Percentiles rank a stretch among this genome's conserved stretches.
phyloP scores from a whole-genome alignment of 192 early-diverging fungal genomes.

The Backusella parvicylindrica region DNA sequence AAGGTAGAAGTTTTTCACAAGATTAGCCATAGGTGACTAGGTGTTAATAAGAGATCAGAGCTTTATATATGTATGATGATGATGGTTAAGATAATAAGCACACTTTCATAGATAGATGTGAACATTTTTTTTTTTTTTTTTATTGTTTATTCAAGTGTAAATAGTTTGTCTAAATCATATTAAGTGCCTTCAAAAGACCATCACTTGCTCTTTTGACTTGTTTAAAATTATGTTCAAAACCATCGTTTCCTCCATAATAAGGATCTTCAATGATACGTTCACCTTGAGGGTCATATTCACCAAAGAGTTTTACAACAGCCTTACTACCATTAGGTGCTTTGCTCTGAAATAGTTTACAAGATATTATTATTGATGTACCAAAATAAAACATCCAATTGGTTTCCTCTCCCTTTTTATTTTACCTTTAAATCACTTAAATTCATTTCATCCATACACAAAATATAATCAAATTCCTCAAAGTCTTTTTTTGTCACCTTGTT shows the following conservation, averaged over 20 bases:
- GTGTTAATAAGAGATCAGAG: no score
- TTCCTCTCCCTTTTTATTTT: background rate
- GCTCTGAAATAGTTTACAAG: no score
- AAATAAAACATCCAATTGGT: no score
- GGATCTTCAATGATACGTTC: slow-evolving; percentile 73
- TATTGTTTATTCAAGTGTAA: no score
- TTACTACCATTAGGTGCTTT: slow-evolving; percentile 25
- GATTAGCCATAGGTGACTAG: no score
- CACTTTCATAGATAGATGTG: no score
- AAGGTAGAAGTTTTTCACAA: no score
- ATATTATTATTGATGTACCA: no score
- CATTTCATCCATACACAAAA: slow-evolving; percentile 90
- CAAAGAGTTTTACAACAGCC: slow-evolving; percentile 65
- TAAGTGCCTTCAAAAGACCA: slow-evolving; percentile 60
- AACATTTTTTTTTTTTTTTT: no score
- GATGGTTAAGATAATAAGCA: no score
- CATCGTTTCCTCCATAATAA: slow-evolving; percentile 67
- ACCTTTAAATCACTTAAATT: slow-evolving; percentile 65
- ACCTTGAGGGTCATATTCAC: slow-evolving; percentile 72
- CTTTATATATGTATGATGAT: no score
- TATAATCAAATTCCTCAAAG: slow-evolving; percentile 74
- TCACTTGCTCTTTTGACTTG: slow-evolving; percentile 70
- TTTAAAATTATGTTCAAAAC: slow-evolving; percentile 75
- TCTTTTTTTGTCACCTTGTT: slow-evolving; percentile 45
- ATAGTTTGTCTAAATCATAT: slow-evolving; percentile 22